phyloP scores from a whole-genome alignment of 2,329 filamentous ascomycete species.

The Botrytis paeoniae region DNA sequence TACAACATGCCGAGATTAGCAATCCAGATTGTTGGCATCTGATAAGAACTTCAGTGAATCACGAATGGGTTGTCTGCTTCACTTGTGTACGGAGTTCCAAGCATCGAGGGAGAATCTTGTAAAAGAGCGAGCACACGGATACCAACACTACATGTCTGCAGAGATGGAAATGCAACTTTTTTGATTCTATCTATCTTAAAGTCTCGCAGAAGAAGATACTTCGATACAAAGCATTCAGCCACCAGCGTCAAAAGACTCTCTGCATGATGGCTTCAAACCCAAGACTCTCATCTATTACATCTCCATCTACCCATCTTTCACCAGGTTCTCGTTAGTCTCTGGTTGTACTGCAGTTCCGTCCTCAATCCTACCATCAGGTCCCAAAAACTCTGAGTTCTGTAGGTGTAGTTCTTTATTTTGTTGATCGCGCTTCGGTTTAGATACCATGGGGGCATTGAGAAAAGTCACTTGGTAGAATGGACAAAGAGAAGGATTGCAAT shows the following conservation, averaged over 20 bases:
- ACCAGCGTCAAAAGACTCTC: neutral
- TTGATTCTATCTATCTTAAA: neutral
- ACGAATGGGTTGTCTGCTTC: neutral
- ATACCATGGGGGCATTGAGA: neutral
- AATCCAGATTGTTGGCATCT: too few species aligned
- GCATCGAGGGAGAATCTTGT: neutral
- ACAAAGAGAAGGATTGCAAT: neutral
- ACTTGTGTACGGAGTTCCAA: neutral
- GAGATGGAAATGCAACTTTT: neutral
- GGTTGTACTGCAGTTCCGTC: neutral
- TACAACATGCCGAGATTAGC: too few species aligned
- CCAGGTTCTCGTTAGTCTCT: neutral
- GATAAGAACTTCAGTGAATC: neutral
- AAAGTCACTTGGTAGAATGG: neutral
- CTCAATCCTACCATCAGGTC: accelerated
- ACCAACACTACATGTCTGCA: neutral
- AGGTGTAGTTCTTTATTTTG: neutral
- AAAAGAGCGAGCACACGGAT: neutral
- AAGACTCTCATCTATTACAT: neutral
- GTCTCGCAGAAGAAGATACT: neutral
- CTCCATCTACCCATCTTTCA: neutral
- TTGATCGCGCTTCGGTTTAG: neutral
- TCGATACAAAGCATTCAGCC: neutral
- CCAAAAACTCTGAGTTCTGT: neutral
- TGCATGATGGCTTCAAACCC: neutral